Percentiles rank a stretch among this genome's conserved stretches.
phyloP scores from a whole-genome alignment of 1,284 basidiomycete genomes.

The Ustilago cynodontis region DNA sequence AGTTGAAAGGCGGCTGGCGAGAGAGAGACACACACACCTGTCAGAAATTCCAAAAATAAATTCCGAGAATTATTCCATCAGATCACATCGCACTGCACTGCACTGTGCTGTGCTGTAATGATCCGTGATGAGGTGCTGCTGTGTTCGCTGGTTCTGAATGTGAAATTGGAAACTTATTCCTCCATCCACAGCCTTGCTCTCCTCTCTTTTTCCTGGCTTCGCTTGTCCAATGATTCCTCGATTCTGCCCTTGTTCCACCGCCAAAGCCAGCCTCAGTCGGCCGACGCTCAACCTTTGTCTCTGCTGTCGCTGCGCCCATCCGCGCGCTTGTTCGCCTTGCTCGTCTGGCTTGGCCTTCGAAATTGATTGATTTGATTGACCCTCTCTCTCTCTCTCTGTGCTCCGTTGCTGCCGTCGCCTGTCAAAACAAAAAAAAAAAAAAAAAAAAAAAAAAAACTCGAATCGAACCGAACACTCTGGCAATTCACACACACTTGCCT shows the following conservation, averaged over 20 bases:
- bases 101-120: background rate
- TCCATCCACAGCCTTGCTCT: background rate
- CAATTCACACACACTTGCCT: background rate
- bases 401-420: background rate
- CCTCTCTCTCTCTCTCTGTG: background rate
- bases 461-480: constrained; percentile 4
- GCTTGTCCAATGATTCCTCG: background rate
- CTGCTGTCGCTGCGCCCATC: too few relatives aligned
- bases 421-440: background rate
- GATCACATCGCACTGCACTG: background rate
- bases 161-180: too few relatives aligned
- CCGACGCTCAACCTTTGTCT: constrained; percentile 5
- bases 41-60: constrained; percentile 1
- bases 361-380: background rate
- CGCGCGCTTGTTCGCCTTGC: background rate
- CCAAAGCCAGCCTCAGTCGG: constrained; percentile 9
- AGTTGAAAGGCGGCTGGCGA: too few relatives aligned
- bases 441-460: background rate
- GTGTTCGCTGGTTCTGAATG: too few relatives aligned
- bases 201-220: background rate
- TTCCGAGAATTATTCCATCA: too few relatives aligned
- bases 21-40: too few relatives aligned
- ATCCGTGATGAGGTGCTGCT: too few relatives aligned
- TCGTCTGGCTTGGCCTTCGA: background rate
- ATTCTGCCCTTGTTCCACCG: constrained; percentile 11